Conservation (phyloP, 2,329 filamentous ascomycete species). For the Ciborinia camelliae region DNA sequence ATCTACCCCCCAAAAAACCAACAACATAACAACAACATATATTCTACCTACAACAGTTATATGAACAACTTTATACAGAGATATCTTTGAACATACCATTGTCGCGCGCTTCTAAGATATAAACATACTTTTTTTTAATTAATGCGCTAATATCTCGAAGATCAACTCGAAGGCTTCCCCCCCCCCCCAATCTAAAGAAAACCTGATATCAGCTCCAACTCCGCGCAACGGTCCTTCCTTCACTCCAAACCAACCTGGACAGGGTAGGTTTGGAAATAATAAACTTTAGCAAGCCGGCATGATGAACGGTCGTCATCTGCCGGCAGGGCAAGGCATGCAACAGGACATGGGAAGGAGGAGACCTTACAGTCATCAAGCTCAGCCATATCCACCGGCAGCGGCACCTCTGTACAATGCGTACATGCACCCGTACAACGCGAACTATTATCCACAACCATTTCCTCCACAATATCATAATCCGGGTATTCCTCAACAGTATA, state of each 20-base stretch:
- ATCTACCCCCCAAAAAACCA: background rate
- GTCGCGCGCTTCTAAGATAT: background rate
- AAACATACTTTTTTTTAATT: background rate
- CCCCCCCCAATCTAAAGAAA: background rate
- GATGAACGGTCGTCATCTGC: constrained; percentile 76
- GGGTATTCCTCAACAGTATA: constrained; percentile 48
- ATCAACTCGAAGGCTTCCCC: background rate
- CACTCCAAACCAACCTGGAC: constrained; percentile 26
- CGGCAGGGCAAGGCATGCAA: constrained; percentile 62
- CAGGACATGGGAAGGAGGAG: constrained; percentile 36
- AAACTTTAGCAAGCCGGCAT: constrained; percentile 59
- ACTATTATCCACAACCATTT: constrained; percentile 54
- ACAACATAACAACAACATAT: background rate
- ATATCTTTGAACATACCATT: background rate
- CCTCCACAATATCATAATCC: constrained; percentile 57
- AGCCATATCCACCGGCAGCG: constrained; percentile 42
- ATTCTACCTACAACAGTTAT: background rate
- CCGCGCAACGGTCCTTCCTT: constrained; percentile 18
- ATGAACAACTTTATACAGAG: background rate
- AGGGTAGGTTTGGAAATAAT: constrained; percentile 30
- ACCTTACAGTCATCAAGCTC: constrained; percentile 39
- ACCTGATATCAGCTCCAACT: background rate
- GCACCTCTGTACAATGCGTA: constrained; percentile 50
- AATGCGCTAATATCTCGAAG: background rate
- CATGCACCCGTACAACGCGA: constrained; percentile 48